A percentile compares a stretch with the other conserved stretches of the same genome.
These are phyloP conservation scores for Adansonia grandidieri DNA, from an alignment of 441 rosid genomes.

Conservation along the genomic window DNA sequence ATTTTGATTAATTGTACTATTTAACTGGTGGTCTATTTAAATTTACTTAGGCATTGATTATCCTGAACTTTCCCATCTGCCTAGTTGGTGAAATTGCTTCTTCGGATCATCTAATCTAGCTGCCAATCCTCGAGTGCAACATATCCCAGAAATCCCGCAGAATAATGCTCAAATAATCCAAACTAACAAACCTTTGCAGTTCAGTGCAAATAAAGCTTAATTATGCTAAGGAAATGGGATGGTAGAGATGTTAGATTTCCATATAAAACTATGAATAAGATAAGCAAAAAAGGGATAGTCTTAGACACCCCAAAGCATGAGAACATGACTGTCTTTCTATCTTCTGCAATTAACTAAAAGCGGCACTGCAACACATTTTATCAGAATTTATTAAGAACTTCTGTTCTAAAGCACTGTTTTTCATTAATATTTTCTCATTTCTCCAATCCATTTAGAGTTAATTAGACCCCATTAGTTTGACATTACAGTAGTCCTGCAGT, in stretches of 20 bases:
- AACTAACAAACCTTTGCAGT: neutral
- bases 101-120: constrained; percentile 7
- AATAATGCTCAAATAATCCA: constrained; percentile 17
- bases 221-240: neutral
- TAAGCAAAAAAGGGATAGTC: neutral
- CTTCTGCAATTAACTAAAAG: constrained; percentile 10
- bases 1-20: neutral
- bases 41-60: neutral
- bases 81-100: constrained; percentile 18
- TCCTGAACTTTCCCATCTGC: constrained; percentile 1
- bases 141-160: constrained; percentile 46
- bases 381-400: neutral
- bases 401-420: neutral
- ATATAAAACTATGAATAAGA: neutral
- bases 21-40: neutral
- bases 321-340: neutral
- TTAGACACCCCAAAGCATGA: neutral
- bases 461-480: constrained; percentile 9
- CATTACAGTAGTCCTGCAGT: neutral
- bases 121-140: constrained; percentile 27
- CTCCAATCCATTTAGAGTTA: neutral
- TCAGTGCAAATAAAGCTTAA: neutral
- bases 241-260: neutral
- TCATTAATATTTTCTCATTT: neutral
- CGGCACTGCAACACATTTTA: neutral